A percentile compares a stretch with the other conserved stretches of the same genome.
These are phyloP conservation scores for Tetrapisispora nanseiensis DNA, from an alignment of 805 yeast species.

Conservation along the genomic window DNA sequence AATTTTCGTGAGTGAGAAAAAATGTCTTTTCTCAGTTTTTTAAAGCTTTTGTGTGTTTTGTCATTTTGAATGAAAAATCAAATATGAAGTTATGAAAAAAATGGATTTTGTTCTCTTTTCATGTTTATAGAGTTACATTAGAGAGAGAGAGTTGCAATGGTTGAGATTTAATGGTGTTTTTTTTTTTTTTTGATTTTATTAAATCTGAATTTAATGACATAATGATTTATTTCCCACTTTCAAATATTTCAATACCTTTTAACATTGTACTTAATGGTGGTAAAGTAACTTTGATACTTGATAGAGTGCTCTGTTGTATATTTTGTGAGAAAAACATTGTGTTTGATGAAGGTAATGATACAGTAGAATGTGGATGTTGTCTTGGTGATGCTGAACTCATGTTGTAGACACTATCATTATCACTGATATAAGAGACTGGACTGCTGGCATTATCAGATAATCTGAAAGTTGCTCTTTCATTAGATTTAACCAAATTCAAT, in stretches of 20 bases:
- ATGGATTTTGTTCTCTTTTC: too few species aligned
- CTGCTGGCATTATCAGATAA: neutral
- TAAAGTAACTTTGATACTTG: constrained; percentile 7
- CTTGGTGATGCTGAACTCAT: neutral
- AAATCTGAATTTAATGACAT: too few species aligned
- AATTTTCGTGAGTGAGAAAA: neutral
- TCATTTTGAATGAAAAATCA: too few species aligned
- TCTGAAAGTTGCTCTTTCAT: neutral
- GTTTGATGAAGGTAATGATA: neutral
- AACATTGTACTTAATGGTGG: constrained; percentile 19
- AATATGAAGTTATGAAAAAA: too few species aligned
- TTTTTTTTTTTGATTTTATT: too few species aligned
- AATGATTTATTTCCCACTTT: neutral
- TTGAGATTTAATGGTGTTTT: too few species aligned
- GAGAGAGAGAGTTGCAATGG: too few species aligned
- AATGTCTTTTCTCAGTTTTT: neutral
- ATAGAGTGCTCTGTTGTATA: neutral
- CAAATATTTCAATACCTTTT: constrained; percentile 10
- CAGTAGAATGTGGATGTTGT: neutral
- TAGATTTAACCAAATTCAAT: neutral
- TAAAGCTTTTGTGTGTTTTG: too few species aligned
- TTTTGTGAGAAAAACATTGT: neutral
- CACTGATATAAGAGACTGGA: neutral
- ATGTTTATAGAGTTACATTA: too few species aligned
- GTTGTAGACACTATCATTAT: neutral